Conservation (phyloP, 139 green algal genomes). For the Yamagishiella unicocca region DNA sequence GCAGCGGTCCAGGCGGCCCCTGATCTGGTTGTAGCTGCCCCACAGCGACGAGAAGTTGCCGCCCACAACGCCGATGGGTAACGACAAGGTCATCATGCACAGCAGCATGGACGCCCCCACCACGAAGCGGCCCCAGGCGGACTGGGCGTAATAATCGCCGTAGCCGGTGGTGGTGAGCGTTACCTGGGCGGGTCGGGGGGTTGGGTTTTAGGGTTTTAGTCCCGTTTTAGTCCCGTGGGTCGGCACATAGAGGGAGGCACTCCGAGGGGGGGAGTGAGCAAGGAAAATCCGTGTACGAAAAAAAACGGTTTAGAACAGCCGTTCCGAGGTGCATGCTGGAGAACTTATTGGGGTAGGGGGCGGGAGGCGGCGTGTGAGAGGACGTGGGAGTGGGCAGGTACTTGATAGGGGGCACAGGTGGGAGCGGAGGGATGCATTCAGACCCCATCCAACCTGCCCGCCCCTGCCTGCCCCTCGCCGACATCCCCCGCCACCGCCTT, state of each 20-base stretch:
- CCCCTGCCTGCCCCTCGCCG: too few species aligned
- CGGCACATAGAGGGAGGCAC: neutral
- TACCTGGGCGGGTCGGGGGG: constrained; percentile 9
- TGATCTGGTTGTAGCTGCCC: constrained; percentile 38
- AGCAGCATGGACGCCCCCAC: constrained; percentile 56
- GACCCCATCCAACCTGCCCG: too few species aligned
- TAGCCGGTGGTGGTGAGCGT: constrained; percentile 65
- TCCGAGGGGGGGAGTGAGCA: too few species aligned
- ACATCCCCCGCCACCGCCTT: too few species aligned
- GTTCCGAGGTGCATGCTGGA: too few species aligned
- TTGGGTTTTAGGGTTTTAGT: too few species aligned
- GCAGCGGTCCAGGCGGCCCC: constrained; percentile 5
- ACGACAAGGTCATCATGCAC: constrained; percentile 53
- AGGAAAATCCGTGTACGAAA: too few species aligned
- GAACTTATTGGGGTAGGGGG: too few species aligned
- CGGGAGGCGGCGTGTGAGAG: neutral
- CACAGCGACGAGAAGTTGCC: constrained; percentile 62
- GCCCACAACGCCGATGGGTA: constrained; percentile 61
- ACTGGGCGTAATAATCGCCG: constrained; percentile 52
- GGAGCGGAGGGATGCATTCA: too few species aligned
- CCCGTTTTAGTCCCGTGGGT: too few species aligned
- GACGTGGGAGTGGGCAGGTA: neutral
- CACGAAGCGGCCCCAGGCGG: constrained; percentile 35
- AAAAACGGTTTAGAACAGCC: too few species aligned
- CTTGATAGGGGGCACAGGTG: neutral